These are phyloP conservation scores for Leishmania martiniquensis DNA, from an alignment of 208 protist species.

Conservation along the genomic window DNA sequence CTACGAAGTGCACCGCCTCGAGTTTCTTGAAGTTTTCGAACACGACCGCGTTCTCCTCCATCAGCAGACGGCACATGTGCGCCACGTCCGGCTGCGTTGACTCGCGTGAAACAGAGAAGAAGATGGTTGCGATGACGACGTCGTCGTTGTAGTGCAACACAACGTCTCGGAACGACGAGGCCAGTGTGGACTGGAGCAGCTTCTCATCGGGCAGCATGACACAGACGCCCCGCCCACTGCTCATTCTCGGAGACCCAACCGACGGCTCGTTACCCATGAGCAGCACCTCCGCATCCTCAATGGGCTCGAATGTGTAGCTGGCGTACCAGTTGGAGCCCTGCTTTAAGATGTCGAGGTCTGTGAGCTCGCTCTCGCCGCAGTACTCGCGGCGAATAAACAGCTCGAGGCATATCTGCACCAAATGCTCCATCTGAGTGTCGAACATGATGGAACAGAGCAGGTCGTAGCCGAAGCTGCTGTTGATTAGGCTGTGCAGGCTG, in stretches of 20 bases:
- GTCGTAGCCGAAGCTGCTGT: slow-evolving; percentile 70
- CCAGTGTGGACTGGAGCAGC: slow-evolving; percentile 38
- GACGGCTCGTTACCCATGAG: slow-evolving; percentile 18
- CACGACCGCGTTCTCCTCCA: slow-evolving; percentile 48
- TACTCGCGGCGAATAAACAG: slow-evolving; percentile 83
- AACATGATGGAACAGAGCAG: slow-evolving; percentile 82
- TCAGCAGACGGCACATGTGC: slow-evolving; percentile 43
- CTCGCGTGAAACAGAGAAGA: slow-evolving; percentile 59
- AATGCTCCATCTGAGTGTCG: slow-evolving; percentile 70
- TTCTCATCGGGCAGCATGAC: slow-evolving; percentile 69
- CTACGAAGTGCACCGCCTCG: slow-evolving; percentile 70
- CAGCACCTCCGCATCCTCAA: slow-evolving; percentile 42
- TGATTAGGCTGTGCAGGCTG: slow-evolving; percentile 46
- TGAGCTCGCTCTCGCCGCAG: slow-evolving; percentile 65
- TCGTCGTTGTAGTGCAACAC: slow-evolving; percentile 35
- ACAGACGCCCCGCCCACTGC: slow-evolving; percentile 43
- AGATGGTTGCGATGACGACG: slow-evolving; percentile 52
- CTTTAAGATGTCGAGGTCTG: slow-evolving; percentile 68
- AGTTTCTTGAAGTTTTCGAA: slow-evolving; percentile 37
- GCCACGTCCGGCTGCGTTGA: slow-evolving; percentile 48
- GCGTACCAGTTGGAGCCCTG: slow-evolving; percentile 55
- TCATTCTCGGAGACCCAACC: slow-evolving; percentile 5
- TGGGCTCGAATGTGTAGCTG: slow-evolving; percentile 63
- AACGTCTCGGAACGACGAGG: slow-evolving; percentile 39
- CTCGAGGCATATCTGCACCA: slow-evolving; percentile 74